phyloP scores from a whole-genome alignment of 176 grass and related monocot species.

The Triticum turgidum region DNA sequence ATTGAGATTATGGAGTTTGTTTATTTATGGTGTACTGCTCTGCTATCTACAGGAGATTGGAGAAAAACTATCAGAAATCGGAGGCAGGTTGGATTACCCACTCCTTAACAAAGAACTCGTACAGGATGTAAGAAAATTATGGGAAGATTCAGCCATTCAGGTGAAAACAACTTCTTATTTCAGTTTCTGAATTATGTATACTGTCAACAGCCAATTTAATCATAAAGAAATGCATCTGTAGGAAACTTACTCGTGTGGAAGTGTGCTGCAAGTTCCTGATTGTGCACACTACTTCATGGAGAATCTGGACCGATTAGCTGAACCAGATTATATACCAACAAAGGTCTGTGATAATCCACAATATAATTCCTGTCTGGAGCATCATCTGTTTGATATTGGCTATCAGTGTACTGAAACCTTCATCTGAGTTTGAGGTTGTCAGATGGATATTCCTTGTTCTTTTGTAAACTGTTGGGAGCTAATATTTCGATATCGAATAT shows the following conservation, averaged over 20 bases:
- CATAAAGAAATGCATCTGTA: slow-evolving; percentile 32
- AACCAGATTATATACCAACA: slow-evolving; percentile 81
- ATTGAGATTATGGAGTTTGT: not conserved
- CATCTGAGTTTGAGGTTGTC: no score
- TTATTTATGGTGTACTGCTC: not conserved
- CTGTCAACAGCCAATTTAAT: not conserved
- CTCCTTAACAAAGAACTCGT: slow-evolving; percentile 69
- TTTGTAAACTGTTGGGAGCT: not conserved
- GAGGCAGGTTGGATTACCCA: slow-evolving; percentile 69
- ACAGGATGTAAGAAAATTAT: slow-evolving; percentile 63
- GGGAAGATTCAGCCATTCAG: slow-evolving; percentile 94
- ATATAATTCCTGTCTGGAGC: not conserved
- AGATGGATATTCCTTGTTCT: not conserved
- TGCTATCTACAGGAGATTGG: slow-evolving; percentile 60
- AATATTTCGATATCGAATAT: not conserved
- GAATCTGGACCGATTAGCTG: slow-evolving; percentile 71
- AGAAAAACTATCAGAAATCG: slow-evolving; percentile 82
- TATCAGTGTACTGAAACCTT: no score
- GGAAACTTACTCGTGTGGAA: slow-evolving; percentile 87
- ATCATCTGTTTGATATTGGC: not conserved
- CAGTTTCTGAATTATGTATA: not conserved
- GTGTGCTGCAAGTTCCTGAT: slow-evolving; percentile 74
- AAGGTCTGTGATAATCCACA: slow-evolving; percentile 48
- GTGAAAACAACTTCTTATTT: slow-evolving; percentile 32
- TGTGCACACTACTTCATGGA: slow-evolving; percentile 39